Evolutionary conservation across 768 basidiomycete genomes (phyloP).

Genomic region (Hygrophorus russula): DNA sequence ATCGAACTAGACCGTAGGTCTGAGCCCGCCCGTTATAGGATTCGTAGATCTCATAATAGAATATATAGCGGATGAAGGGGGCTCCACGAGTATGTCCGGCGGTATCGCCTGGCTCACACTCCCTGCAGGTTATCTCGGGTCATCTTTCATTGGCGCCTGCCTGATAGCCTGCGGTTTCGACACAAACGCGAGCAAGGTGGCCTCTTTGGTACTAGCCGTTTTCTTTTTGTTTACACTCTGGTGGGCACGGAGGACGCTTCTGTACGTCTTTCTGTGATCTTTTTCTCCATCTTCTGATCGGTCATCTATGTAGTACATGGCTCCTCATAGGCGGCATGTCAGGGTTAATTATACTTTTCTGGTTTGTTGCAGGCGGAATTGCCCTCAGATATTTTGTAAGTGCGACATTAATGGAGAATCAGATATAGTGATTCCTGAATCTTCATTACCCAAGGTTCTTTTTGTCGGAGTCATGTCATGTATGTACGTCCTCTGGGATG

Average conservation of each 20-base stretch:
- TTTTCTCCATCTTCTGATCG: background rate
- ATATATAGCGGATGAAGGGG: slow-evolving; percentile 71
- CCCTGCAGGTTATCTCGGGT: slow-evolving; percentile 75
- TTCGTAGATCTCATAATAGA: background rate
- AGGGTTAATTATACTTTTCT: slow-evolving; percentile 69
- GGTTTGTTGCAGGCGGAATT: slow-evolving; percentile 68
- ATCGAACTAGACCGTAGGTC: slow-evolving; percentile 76
- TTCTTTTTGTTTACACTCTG: slow-evolving; percentile 84
- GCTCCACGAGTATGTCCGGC: slow-evolving; percentile 78
- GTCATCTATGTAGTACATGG: slow-evolving; percentile 49
- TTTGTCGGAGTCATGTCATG: slow-evolving; percentile 85
- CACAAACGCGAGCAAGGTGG: slow-evolving; percentile 81
- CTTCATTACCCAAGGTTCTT: slow-evolving; percentile 37
- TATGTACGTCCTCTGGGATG: slow-evolving; percentile 82
- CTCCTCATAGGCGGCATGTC: slow-evolving; percentile 67
- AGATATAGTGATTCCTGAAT: background rate
- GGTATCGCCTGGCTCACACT: slow-evolving; percentile 75
- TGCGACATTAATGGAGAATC: background rate
- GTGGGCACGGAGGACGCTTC: slow-evolving; percentile 70
- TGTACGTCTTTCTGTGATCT: slow-evolving; percentile 34
- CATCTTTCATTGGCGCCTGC: slow-evolving; percentile 76
- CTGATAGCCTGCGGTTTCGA: slow-evolving; percentile 85
- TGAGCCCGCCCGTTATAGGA: background rate
- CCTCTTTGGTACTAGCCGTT: slow-evolving; percentile 66
- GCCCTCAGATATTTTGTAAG: slow-evolving; percentile 71